Percentiles rank a stretch among this genome's conserved stretches.
Evolutionary conservation across 352 stramenopile species (phyloP).

Genomic region (Phytopythium litorale): DNA sequence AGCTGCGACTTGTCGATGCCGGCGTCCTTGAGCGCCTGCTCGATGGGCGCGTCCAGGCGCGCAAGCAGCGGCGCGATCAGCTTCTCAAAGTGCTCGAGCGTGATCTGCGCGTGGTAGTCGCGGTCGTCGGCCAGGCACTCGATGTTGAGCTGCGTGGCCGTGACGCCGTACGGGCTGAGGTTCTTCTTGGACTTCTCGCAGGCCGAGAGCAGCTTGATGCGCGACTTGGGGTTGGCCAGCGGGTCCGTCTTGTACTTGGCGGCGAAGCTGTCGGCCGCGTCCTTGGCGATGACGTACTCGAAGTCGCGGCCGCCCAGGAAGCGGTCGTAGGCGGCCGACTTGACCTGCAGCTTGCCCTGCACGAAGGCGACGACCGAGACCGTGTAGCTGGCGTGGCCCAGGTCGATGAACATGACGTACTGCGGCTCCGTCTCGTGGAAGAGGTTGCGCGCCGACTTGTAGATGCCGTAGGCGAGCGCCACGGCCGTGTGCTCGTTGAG

Average conservation of each 20-base stretch:
- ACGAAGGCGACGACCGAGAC: constrained; percentile 92
- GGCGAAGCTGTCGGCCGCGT: constrained; percentile 94
- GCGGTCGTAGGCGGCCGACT: constrained; percentile 91
- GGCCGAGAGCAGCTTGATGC: constrained; percentile 96
- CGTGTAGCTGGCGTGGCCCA: constrained; percentile 94
- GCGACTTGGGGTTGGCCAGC: constrained; percentile 89
- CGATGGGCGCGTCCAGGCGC: constrained; percentile 83
- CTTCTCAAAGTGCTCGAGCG: constrained; percentile 93
- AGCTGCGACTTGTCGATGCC: constrained; percentile 90
- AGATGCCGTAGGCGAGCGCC: constrained; percentile 95
- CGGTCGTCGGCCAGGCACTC: constrained; percentile 98
- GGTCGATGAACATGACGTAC: constrained; percentile 99
- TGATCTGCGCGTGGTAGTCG: constrained; percentile 96
- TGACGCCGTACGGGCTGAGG: constrained; percentile 95
- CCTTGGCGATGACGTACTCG: constrained; percentile 93
- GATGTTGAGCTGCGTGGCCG: constrained; percentile 94
- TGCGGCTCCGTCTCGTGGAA: constrained; percentile 92
- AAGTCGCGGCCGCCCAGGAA: constrained; percentile 97
- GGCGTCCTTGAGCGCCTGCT: constrained; percentile 83
- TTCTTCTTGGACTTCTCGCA: constrained; percentile 99
- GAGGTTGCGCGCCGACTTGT: constrained; percentile 93
- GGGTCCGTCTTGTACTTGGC: constrained; percentile 96
- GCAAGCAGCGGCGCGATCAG: constrained; percentile 89
- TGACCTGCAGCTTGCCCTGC: constrained; percentile 95
- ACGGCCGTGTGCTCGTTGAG: constrained; percentile 98